Evolutionary conservation across 2,329 filamentous ascomycete species (phyloP), one percentile per base, ranked within the genome.

Genomic region (Pseudocercospora eumusae): DNA sequence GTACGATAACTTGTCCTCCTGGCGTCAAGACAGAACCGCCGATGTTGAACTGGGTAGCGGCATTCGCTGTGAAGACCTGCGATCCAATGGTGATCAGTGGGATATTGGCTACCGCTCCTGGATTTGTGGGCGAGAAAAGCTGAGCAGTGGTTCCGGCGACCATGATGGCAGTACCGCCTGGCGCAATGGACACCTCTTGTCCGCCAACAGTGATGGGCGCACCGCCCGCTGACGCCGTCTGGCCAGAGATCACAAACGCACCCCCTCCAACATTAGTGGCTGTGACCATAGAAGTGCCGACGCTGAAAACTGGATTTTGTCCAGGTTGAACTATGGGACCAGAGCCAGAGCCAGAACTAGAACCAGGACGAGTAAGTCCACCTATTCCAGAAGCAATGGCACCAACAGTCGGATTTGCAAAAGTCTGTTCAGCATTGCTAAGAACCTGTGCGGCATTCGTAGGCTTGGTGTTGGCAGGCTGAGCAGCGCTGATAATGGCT

Each of bases 11-110:
- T 10, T 73, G 71, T 1, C 78, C 79, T 13, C 80, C 74, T 8
- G 74, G 72, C 4, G 69, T 71, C 47, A 76, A 62, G 0, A 68
- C 72, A 47, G 75, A 71, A 7, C 76, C 77, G 1, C 64, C 75
- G 4, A 82, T 65, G 53, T 75, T 75, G 70, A 78, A 81, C 44
- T 81, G 78, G 0, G 78, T 80, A 3, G 78, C 78, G 33, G 78
- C 78, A 65, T 81, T 80, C 1, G 76, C 76, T 1, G 78, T 79
- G 28, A 78, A 72, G 1, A 72, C 76, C 1, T 72, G 69, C 0
- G 72, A 73, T 11, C 78, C 78, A 20, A 82, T 67, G 1, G 76
- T 80, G 36, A 81, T 61, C 7, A 79, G 61, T 8, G 70, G 69
- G 6, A 73, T 72, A 50, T 67, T 68, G 11, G 70, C 65, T 13